These are phyloP conservation scores for Salix udensis DNA, from an alignment of 345 rosid genomes.

Conservation along the genomic window DNA sequence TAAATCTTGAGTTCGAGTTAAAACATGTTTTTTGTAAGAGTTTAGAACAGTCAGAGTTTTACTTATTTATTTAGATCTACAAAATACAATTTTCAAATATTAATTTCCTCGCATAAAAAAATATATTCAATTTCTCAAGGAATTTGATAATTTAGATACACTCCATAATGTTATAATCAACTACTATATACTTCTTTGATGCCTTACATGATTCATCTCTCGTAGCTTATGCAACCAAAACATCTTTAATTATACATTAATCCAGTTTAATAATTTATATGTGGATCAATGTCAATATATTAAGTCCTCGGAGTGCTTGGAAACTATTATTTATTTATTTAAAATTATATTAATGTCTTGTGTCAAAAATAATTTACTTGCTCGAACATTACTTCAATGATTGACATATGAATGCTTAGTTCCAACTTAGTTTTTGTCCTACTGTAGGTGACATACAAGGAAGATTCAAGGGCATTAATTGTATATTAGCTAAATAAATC, in stretches of 20 bases:
- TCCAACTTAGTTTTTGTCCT: background rate
- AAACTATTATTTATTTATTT: too few species aligned
- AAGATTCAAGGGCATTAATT: background rate
- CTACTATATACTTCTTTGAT: background rate
- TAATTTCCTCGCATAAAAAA: too few species aligned
- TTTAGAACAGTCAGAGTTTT: too few species aligned
- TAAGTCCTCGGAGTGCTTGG: background rate
- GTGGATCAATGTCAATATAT: background rate
- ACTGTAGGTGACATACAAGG: background rate
- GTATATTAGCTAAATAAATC: background rate
- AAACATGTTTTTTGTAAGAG: too few species aligned
- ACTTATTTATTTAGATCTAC: fast-evolving
- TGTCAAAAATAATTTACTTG: too few species aligned
- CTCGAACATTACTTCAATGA: background rate
- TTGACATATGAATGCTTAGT: background rate
- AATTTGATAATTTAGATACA: background rate
- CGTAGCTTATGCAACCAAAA: background rate
- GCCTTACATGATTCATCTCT: background rate
- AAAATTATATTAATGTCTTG: too few species aligned
- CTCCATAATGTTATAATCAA: background rate
- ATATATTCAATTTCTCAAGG: background rate
- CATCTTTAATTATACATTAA: background rate
- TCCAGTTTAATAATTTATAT: background rate
- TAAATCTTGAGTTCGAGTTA: fast-evolving
- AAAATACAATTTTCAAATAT: too few species aligned